Conservation (phyloP, 78 protist species). For the Trichosphaerium sp. region DNA sequence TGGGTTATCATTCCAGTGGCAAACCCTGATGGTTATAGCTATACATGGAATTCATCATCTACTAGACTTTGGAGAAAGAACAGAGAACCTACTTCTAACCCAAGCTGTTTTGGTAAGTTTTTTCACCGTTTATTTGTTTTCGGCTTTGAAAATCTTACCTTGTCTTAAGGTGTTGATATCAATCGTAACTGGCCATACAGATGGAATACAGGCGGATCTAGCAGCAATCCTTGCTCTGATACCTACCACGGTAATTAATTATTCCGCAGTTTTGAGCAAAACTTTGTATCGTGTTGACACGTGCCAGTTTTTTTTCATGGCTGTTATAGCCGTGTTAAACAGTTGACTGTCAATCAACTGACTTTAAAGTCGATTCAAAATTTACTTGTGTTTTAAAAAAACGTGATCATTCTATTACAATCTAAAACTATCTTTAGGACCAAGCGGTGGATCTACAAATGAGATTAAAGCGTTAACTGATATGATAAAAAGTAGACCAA, state of each 20-base stretch:
- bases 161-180: conserved; percentile 10
- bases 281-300: too few relatives aligned
- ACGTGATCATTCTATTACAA: too few relatives aligned
- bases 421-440: not conserved
- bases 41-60: not conserved
- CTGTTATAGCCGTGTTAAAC: too few relatives aligned
- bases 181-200: conserved; percentile 22
- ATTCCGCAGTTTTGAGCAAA: too few relatives aligned
- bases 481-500: not conserved
- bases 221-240: not conserved
- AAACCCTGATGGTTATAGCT: not conserved
- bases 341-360: too few relatives aligned
- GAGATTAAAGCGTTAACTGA: not conserved
- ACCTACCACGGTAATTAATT: not conserved
- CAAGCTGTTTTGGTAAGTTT: not conserved
- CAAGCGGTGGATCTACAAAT: not conserved
- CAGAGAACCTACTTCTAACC: not conserved
- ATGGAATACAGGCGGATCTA: conserved; percentile 6
- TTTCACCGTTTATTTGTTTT: not conserved
- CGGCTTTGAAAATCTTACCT: not conserved
- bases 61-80: conserved; percentile 36
- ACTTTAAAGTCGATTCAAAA: too few relatives aligned
- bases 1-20: not conserved
- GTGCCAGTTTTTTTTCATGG: too few relatives aligned
- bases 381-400: too few relatives aligned